These are phyloP conservation scores for Mrakia frigida DNA, from an alignment of 768 basidiomycete species.

Conservation along the genomic window DNA sequence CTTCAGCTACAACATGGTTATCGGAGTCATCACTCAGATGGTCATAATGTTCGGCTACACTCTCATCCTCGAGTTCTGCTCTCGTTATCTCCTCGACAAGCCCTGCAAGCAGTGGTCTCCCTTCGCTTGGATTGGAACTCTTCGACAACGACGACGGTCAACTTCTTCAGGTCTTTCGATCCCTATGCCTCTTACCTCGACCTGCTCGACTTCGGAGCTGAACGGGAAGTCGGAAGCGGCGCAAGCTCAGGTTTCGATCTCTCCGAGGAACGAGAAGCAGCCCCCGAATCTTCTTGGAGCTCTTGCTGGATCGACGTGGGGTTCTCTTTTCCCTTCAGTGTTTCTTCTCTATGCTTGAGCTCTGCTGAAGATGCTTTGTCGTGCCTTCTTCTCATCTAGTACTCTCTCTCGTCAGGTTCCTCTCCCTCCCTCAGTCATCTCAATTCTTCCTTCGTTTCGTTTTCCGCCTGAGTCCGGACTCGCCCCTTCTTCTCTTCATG, in stretches of 20 bases:
- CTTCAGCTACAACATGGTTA: slow-evolving; percentile 9
- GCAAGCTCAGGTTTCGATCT: no score
- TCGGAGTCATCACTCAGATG: slow-evolving; percentile 34
- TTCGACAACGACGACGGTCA: not conserved
- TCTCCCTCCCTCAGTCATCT: no score
- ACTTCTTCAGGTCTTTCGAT: not conserved
- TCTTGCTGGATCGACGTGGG: not conserved
- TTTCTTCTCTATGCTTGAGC: no score
- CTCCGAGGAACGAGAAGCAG: not conserved
- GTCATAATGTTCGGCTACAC: slow-evolving; percentile 49
- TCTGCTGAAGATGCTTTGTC: no score
- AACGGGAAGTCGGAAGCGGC: no score
- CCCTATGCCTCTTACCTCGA: not conserved
- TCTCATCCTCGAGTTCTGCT: slow-evolving; percentile 51
- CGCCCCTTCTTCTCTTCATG: no score
- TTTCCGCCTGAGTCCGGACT: no score
- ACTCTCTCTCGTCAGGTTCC: no score
- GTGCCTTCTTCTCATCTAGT: no score
- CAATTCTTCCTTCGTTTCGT: no score
- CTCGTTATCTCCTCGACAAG: slow-evolving; percentile 44
- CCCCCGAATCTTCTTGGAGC: not conserved
- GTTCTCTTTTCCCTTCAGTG: no score
- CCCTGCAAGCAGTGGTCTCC: slow-evolving; percentile 29
- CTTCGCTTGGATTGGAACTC: not conserved
- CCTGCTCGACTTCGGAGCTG: not conserved